Conservation (phyloP, 2,329 filamentous ascomycete species). For the Talaromyces sp. region DNA sequence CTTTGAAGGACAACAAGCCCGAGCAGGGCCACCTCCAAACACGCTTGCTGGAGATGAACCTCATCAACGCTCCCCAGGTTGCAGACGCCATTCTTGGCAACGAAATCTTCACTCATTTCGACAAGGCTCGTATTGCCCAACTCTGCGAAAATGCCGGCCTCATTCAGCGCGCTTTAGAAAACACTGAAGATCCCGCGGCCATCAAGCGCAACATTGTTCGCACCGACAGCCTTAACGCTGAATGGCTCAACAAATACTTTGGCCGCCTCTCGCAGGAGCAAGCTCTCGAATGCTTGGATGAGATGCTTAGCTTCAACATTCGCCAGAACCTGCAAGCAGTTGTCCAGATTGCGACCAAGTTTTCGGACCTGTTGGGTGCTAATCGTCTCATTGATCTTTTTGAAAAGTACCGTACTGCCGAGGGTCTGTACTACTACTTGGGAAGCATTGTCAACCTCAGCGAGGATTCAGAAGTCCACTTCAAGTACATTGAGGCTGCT, state of each 20-base stretch:
- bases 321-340: slow-evolving; percentile 94
- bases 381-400: slow-evolving; percentile 84
- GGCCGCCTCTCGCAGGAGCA: slow-evolving; percentile 93
- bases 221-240: slow-evolving; percentile 77
- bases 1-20: slow-evolving; percentile 86
- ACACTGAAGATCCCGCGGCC: slow-evolving; percentile 82
- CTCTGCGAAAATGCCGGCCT: slow-evolving; percentile 92
- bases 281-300: slow-evolving; percentile 86
- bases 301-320: slow-evolving; percentile 95
- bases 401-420: slow-evolving; percentile 94
- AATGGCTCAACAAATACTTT: slow-evolving; percentile 91
- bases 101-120: slow-evolving; percentile 97
- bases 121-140: slow-evolving; percentile 79
- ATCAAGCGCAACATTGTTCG: slow-evolving; percentile 87
- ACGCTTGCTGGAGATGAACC: slow-evolving; percentile 93
- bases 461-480: slow-evolving; percentile 90
- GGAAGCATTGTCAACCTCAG: slow-evolving; percentile 97
- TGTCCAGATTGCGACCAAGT: slow-evolving; percentile 94
- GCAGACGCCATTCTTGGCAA: slow-evolving; percentile 97
- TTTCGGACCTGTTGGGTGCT: slow-evolving; percentile 89
- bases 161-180: slow-evolving; percentile 79
- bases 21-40: slow-evolving; percentile 94
- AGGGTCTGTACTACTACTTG: slow-evolving; percentile 96
- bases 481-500: slow-evolving; percentile 98
- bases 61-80: slow-evolving; percentile 92